Conservation (phyloP, 371 early-diverging fungal species). For the Mucor circinelloides region DNA sequence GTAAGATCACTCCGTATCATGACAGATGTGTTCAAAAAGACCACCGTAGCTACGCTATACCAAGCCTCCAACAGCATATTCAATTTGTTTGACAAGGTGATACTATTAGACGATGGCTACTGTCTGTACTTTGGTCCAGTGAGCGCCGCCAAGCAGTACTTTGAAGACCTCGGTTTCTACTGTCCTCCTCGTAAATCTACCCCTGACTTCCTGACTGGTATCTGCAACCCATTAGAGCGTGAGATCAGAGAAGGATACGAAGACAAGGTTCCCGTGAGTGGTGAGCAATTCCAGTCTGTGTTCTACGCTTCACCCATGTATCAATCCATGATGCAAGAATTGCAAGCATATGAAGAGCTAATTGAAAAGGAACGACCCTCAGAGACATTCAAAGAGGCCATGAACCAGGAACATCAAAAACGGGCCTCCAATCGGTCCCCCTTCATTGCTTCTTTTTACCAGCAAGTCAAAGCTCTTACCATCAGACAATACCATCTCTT, state of each 20-base stretch:
- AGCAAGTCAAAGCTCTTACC: conserved; percentile 63
- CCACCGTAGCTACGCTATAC: conserved; percentile 65
- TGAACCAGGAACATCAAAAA: conserved; percentile 58
- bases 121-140: conserved; percentile 76
- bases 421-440: conserved; percentile 54
- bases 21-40: conserved; percentile 64
- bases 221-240: conserved; percentile 68
- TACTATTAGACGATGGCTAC: conserved; percentile 73
- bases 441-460: conserved; percentile 63
- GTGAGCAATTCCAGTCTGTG: conserved; percentile 49
- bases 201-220: conserved; percentile 76
- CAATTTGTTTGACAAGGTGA: conserved; percentile 73
- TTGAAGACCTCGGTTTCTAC: conserved; percentile 67
- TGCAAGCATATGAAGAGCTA: conserved; percentile 40
- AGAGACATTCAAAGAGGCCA: conserved; percentile 53
- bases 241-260: conserved; percentile 57
- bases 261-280: conserved; percentile 42
- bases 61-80: conserved; percentile 75
- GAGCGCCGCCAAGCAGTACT: conserved; percentile 63
- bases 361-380: conserved; percentile 34
- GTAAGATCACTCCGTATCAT: conserved; percentile 67
- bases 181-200: conserved; percentile 76
- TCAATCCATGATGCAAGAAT: conserved; percentile 33
- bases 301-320: conserved; percentile 47
- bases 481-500: conserved; percentile 64